Conservation (phyloP, 1,139 yeast genomes). For the Blastobotrys serpentis region DNA sequence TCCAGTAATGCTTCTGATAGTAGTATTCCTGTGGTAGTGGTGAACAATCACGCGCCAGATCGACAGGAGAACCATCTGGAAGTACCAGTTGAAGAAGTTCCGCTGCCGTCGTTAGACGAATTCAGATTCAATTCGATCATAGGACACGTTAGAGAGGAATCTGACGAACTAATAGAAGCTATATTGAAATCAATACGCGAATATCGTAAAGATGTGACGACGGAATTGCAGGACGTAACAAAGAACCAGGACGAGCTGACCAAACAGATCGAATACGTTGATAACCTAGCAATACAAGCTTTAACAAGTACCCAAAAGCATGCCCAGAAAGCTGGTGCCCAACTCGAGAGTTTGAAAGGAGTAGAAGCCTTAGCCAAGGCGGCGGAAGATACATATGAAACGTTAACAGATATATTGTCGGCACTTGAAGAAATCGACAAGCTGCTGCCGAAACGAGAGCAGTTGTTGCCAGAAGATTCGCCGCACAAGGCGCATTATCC, state of each 20-base stretch:
- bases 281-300: constrained; percentile 23
- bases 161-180: constrained; percentile 18
- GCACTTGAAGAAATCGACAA: constrained; percentile 28
- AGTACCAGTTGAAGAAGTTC: constrained; percentile 19
- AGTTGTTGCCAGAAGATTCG: constrained; percentile 26
- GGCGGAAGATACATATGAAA: constrained; percentile 23
- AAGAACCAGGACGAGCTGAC: constrained; percentile 23
- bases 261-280: constrained; percentile 24
- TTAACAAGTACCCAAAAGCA: constrained; percentile 22
- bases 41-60: background rate
- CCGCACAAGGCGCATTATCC: constrained; percentile 36
- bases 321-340: constrained; percentile 17
- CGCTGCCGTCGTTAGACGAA: constrained; percentile 25
- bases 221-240: constrained; percentile 22
- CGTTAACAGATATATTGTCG: constrained; percentile 22
- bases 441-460: constrained; percentile 29
- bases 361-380: constrained; percentile 20
- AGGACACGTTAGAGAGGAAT: constrained; percentile 16
- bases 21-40: constrained; percentile 5
- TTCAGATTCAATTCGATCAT: constrained; percentile 23
- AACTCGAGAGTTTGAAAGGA: constrained; percentile 19
- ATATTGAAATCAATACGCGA: constrained; percentile 18
- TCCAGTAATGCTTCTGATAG: background rate
- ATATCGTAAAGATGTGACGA: constrained; percentile 24
- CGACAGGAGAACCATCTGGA: too few species aligned